Percentiles rank a stretch among this genome's conserved stretches.
These are phyloP conservation scores for Hamamelis virginiana DNA, from an alignment of 164 flowering plant species.

Conservation along the genomic window DNA sequence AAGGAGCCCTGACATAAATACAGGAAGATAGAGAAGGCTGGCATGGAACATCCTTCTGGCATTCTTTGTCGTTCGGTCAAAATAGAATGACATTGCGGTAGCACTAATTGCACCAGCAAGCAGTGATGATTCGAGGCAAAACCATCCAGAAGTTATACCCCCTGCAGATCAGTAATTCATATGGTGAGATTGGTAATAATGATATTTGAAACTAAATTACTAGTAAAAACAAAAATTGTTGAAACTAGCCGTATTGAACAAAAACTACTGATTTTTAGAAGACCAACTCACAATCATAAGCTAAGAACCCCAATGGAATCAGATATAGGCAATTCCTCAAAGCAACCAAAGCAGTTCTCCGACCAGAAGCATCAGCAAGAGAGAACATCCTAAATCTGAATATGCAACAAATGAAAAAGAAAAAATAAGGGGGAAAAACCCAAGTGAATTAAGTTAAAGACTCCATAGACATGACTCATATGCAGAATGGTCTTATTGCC, in stretches of 20 bases:
- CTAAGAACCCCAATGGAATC: constrained; percentile 80
- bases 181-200: neutral
- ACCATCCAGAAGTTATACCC: constrained; percentile 87
- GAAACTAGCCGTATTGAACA: neutral
- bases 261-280: neutral
- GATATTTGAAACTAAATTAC: too few relatives aligned
- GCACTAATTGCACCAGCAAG: constrained; percentile 69
- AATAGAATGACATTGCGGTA: constrained; percentile 65
- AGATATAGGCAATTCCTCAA: constrained; percentile 85
- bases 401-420: constrained; percentile 4
- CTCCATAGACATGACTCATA: neutral
- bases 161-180: constrained; percentile 39
- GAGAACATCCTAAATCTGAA: constrained; percentile 82
- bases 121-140: constrained; percentile 70
- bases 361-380: constrained; percentile 78
- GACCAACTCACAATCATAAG: constrained; percentile 80
- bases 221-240: neutral
- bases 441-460: neutral
- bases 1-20: constrained; percentile 85
- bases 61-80: constrained; percentile 54
- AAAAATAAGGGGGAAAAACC: neutral
- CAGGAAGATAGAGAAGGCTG: constrained; percentile 89
- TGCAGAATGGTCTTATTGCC: neutral
- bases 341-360: constrained; percentile 77
- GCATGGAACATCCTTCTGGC: constrained; percentile 91